Base-by-base conservation (phyloP, 305 asterid genomes). In the Solanum hybrid region DNA sequence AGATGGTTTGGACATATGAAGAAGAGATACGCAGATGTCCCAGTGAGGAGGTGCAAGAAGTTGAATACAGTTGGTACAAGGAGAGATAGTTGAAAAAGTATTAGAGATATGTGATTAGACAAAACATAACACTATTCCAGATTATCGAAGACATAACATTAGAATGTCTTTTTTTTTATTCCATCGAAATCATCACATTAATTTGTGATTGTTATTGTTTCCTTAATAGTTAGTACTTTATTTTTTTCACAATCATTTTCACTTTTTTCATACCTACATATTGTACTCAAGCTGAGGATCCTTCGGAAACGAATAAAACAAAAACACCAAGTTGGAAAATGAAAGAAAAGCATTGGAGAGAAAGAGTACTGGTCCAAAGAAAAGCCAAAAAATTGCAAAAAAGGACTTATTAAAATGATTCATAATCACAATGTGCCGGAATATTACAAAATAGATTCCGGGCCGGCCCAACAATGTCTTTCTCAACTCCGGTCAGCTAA, bases 381-480 rank as follows among this genome's bases (percentile, higher is more conserved):
- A 42, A 82, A 82, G 9, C 87, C 87, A 82, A 32, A 75, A 32
- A 51, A 46, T 81, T 26, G 37, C 35, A 84, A 42, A 42, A 80
- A 7, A 51, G 31, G 31, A 84, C 75, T 17, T 51, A 31, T 51
- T 31, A 84, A 84, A 84, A 84, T 51, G 42, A 9, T 24, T 84
- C 7, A 17, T 84, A 5, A 84, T 56, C 36, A 51, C 87, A 51
- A 51, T 84, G 75, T 51, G 11, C 87, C 87, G 87, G 87, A 84
- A 84, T 84, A 84, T 84, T 84, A 84, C 87, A 32, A 51, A 84
- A 38, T 84, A 51, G 75, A 84, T 84, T 51, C 87, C 87, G 87
- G 75, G 87, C 87, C 75, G 75, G 87, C 87, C 26, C 42, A 46
- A 84, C 87, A 84, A 84, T 51, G 87, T 84, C 38, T 20, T 84